Conservation (phyloP, 2,329 filamentous ascomycete genomes). For the Cercospora sesami region DNA sequence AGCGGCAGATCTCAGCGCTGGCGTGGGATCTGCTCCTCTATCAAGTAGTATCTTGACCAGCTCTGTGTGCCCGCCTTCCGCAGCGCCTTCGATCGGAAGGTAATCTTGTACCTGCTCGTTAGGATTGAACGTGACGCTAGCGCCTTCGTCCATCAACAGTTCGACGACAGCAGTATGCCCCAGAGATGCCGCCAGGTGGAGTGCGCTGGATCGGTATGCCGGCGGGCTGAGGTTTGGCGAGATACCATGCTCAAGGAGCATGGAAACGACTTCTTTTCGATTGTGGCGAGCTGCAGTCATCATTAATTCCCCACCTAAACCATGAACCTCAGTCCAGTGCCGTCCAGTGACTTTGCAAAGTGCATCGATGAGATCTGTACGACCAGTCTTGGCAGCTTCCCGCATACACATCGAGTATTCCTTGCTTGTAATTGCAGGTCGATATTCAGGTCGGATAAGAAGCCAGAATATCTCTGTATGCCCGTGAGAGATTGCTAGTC, state of each 20-base stretch:
- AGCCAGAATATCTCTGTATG: conserved; percentile 7
- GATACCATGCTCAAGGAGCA: not conserved
- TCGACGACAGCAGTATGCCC: not conserved
- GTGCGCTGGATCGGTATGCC: not conserved
- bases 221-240: not conserved
- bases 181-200: not conserved
- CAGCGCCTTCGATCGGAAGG: not conserved
- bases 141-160: conserved; percentile 9
- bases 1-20: conserved; percentile 4
- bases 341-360: conserved; percentile 9
- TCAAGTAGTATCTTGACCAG: conserved; percentile 6
- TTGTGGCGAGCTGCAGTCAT: not conserved
- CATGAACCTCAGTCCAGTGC: not conserved
- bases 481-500: not conserved
- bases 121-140: conserved; percentile 2
- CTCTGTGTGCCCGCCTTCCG: conserved; percentile 6
- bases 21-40: conserved; percentile 3
- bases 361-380: conserved; percentile 10
- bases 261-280: not conserved
- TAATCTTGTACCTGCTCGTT: no score
- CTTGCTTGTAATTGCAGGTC: not conserved
- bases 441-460: conserved; percentile 2
- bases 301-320: conserved; percentile 1
- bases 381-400: conserved; percentile 6
- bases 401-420: conserved; percentile 5